Percentiles rank a stretch among this genome's conserved stretches.
These are phyloP conservation scores for Aspergillus tamarii DNA, from an alignment of 2,329 filamentous ascomycete genomes.

Conservation along the genomic window DNA sequence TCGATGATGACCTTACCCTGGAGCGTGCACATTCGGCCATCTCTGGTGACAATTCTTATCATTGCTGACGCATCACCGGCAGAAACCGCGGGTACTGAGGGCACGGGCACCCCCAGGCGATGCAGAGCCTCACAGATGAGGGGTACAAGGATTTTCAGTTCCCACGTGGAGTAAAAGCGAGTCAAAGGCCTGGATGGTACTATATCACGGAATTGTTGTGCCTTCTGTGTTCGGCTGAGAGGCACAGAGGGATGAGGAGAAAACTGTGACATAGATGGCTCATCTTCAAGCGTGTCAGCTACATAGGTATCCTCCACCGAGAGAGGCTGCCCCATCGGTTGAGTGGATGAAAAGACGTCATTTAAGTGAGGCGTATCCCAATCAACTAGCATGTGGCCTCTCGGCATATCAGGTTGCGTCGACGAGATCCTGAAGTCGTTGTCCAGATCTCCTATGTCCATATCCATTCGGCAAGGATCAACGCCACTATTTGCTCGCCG, in stretches of 20 bases:
- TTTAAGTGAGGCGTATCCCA: constrained; percentile 76
- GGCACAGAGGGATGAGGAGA: constrained; percentile 76
- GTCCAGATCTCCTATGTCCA: constrained; percentile 57
- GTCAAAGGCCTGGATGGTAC: constrained; percentile 85
- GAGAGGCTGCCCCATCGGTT: constrained; percentile 45
- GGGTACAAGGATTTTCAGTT: constrained; percentile 74
- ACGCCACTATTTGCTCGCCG: constrained; percentile 40
- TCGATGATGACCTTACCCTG: constrained; percentile 51
- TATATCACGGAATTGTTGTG: constrained; percentile 86
- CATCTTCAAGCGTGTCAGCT: constrained; percentile 73
- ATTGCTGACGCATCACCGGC: constrained; percentile 58
- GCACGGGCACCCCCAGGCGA: constrained; percentile 78
- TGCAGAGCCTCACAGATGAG: constrained; percentile 81
- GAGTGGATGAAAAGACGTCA: constrained; percentile 49
- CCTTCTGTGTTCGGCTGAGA: constrained; percentile 83
- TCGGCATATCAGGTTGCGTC: constrained; percentile 83
- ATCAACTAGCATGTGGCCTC: constrained; percentile 77
- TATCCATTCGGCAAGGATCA: constrained; percentile 66
- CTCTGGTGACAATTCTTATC: constrained; percentile 73
- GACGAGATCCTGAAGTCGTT: constrained; percentile 64
- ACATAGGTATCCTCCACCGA: constrained; percentile 47
- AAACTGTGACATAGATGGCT: constrained; percentile 85
- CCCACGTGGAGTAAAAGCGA: constrained; percentile 85
- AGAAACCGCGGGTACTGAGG: constrained; percentile 49
- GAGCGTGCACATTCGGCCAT: constrained; percentile 53